Evolutionary conservation across 139 green algal species (phyloP), one percentile per base, ranked within the genome.

Genomic region (Coelastrella sp.): DNA sequence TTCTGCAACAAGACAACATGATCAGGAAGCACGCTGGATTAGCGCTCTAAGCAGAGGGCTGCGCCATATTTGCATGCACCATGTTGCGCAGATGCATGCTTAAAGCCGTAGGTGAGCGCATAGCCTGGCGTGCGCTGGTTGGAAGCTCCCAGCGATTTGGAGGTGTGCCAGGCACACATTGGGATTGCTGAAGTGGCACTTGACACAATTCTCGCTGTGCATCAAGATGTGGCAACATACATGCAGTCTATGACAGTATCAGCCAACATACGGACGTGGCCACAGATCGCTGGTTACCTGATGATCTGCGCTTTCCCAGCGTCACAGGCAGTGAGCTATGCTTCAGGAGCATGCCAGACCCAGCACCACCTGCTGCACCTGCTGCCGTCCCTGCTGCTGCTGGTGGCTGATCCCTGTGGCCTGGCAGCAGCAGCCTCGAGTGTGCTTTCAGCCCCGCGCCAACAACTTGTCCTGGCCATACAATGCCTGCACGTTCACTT

Each of bases 401-500:
- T n/a, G 32, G 66, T 17, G 68, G 83, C 56, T 80, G 54, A 7
- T 88, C 83, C 17, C 19, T 10, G 16, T 81, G 66, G 7, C 83
- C 83, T 56, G 83, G 23, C 83, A 88, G 83, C 68, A 80, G 66
- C 83, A 88, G 66, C 68, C 83, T 5, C 8, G 54, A 59, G 19
- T 68, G 68, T 5, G 83, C 47, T 19, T 88, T 80, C 17, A 88
- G 14, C 19, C 86, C 86, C 4, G 86, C 86, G 14, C 86, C 86
- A 11, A 90, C 59, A 3, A 90, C 14, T 14, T 73, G 32, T n/a
- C 86, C 86, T 0, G 86, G 86, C 86, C 86, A 90, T 2, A 78
- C 59, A 5, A 90, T 83, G 22, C 86, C 86, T 19, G 86, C 86
- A 2, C 61, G 59, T 16, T 85, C 74, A 61, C 86, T 90, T 5